Conservation (phyloP, 1,284 basidiomycete genomes). For the Rhodotorula sp. region DNA sequence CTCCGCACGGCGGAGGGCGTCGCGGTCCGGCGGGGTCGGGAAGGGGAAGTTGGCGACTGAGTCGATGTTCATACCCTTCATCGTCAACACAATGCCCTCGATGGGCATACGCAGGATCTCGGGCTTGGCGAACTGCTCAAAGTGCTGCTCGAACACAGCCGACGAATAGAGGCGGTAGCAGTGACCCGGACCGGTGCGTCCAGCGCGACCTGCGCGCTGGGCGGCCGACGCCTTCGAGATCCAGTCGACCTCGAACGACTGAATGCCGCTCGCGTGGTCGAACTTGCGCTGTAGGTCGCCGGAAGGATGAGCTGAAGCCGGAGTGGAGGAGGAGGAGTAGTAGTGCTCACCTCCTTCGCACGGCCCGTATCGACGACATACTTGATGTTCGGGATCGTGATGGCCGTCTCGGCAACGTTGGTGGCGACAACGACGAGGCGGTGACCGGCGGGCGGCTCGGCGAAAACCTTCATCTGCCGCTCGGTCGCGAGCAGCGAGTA, state of each 20-base stretch:
- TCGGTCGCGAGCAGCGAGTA: conserved; percentile 72
- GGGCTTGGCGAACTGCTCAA: conserved; percentile 80
- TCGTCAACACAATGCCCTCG: conserved; percentile 94
- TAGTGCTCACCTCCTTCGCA: conserved; percentile 63
- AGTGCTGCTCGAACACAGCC: conserved; percentile 86
- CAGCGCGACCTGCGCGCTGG: conserved; percentile 72
- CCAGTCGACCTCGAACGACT: conserved; percentile 72
- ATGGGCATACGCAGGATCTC: conserved; percentile 96
- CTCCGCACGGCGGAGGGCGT: conserved; percentile 77
- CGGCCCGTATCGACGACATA: conserved; percentile 77
- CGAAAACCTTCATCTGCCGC: conserved; percentile 73
- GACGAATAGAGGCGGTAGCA: conserved; percentile 74
- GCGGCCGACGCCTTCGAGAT: conserved; percentile 73
- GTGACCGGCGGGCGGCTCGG: conserved; percentile 63
- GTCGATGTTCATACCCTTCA: conserved; percentile 99
- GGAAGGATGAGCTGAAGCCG: background rate
- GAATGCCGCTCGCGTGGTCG: conserved; percentile 64
- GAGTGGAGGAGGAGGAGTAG: background rate
- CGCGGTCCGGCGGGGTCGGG: conserved; percentile 90
- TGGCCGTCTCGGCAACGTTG: conserved; percentile 76
- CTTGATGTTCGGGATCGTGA: conserved; percentile 73
- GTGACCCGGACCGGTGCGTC: conserved; percentile 75
- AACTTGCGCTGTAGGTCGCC: conserved; percentile 56
- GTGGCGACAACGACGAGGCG: conserved; percentile 73
- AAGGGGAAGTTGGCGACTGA: conserved; percentile 97